Conservation (phyloP, 345 rosid species). For the Brassica napus region DNA sequence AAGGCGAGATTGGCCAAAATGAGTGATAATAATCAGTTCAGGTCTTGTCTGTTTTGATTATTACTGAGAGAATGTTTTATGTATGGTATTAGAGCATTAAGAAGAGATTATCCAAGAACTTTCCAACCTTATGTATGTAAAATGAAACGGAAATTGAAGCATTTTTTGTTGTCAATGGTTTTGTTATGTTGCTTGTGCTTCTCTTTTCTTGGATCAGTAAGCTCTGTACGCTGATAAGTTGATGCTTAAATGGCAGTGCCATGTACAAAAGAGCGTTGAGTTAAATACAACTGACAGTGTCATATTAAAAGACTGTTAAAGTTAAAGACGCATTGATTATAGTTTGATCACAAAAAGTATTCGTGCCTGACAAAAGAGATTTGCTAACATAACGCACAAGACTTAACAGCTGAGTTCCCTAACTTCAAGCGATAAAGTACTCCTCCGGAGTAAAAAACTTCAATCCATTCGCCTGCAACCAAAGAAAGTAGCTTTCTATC, state of each 20-base stretch:
- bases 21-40: constrained; percentile 31
- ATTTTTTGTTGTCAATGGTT: constrained; percentile 13
- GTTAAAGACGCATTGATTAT: neutral
- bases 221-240: neutral
- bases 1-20: constrained; percentile 72
- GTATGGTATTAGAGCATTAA: neutral
- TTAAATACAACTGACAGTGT: neutral
- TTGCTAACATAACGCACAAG: neutral
- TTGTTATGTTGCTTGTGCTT: neutral
- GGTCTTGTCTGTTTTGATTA: neutral
- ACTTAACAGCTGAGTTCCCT: constrained; percentile 2
- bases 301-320: neutral
- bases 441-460: constrained; percentile 80
- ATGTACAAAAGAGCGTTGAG: neutral
- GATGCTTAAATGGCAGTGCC: constrained; percentile 1
- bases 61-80: neutral
- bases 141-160: neutral
- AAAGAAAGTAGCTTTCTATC: neutral
- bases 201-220: neutral
- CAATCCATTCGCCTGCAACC: constrained; percentile 70
- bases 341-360: neutral
- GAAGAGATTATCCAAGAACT: neutral
- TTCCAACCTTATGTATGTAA: neutral
- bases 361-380: neutral
- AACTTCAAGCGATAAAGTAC: constrained; percentile 47